Conservation (phyloP, 2,329 filamentous ascomycete species). For the Aspergillus pseudonomiae region DNA sequence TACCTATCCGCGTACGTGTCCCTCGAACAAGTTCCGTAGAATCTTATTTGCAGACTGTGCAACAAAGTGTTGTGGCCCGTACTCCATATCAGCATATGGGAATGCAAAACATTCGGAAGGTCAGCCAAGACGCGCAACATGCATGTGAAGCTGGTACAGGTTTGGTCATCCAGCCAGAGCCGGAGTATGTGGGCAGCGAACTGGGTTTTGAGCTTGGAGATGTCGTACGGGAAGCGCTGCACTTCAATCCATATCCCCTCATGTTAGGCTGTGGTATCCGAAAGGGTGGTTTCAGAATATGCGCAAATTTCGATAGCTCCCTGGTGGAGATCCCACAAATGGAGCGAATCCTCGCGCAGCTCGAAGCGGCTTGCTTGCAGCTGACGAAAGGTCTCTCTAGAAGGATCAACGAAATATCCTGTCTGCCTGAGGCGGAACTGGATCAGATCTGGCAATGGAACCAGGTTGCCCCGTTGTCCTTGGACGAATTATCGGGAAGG, state of each 20-base stretch:
- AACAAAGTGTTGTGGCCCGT: slow-evolving; percentile 38
- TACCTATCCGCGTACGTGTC: slow-evolving; percentile 50
- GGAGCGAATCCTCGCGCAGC: slow-evolving; percentile 40
- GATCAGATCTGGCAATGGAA: slow-evolving; percentile 51
- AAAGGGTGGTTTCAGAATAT: slow-evolving; percentile 47
- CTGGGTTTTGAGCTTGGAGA: slow-evolving; percentile 42
- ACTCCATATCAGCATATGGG: slow-evolving; percentile 54
- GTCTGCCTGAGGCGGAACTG: slow-evolving; percentile 41
- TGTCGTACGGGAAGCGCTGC: slow-evolving; percentile 38
- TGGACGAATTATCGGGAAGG: slow-evolving; percentile 30
- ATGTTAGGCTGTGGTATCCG: slow-evolving; percentile 53
- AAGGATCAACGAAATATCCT: slow-evolving; percentile 39
- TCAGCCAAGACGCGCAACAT: slow-evolving; percentile 42
- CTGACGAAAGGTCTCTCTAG: slow-evolving; percentile 29
- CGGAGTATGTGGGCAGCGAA: slow-evolving; percentile 39
- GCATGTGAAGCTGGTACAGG: slow-evolving; percentile 41
- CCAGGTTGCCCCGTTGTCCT: slow-evolving; percentile 36
- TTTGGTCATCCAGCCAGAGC: slow-evolving; percentile 44
- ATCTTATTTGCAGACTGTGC: slow-evolving; percentile 33
- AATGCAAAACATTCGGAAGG: slow-evolving; percentile 52
- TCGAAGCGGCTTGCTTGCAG: slow-evolving; percentile 36
- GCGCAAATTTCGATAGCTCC: slow-evolving; percentile 48
- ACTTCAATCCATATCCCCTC: slow-evolving; percentile 54
- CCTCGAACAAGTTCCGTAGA: slow-evolving; percentile 30
- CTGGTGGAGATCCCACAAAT: slow-evolving; percentile 41